phyloP scores from a whole-genome alignment of 371 early-diverging fungal species.

The Syncephalis plumigaleata region DNA sequence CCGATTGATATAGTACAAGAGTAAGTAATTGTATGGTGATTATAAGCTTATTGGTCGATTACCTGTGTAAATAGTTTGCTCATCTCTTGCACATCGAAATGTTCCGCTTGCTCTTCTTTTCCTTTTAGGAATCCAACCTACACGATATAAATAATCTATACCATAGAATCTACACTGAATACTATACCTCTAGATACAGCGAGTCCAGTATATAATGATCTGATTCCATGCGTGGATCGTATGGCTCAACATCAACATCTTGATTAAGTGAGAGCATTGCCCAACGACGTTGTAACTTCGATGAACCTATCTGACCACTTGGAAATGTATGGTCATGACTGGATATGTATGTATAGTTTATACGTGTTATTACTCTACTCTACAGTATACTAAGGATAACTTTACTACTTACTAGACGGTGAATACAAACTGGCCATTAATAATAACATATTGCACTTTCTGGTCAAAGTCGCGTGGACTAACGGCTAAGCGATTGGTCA shows the following conservation, averaged over 20 bases:
- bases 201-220: conserved; percentile 45
- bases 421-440: conserved; percentile 61
- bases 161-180: not conserved
- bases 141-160: not conserved
- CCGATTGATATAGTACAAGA: not conserved
- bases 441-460: conserved; percentile 41
- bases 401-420: conserved; percentile 38
- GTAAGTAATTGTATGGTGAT: not conserved
- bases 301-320: conserved; percentile 55
- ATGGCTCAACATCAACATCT: conserved; percentile 61
- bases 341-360: not conserved
- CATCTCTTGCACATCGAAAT: conserved; percentile 57
- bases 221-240: conserved; percentile 36
- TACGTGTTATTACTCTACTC: not conserved
- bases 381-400: not conserved
- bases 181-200: conserved; percentile 46
- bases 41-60: no score
- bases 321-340: conserved; percentile 35
- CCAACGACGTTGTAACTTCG: conserved; percentile 68
- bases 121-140: conserved; percentile 36
- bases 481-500: conserved; percentile 63
- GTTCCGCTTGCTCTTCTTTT: conserved; percentile 28
- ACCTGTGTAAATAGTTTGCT: conserved; percentile 40
- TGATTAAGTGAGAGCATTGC: conserved; percentile 67
- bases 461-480: conserved; percentile 53